A percentile compares a stretch with the other conserved stretches of the same genome.
These are phyloP conservation scores for Ganoderma boninense DNA, from an alignment of 1,284 basidiomycete genomes.

Conservation along the genomic window DNA sequence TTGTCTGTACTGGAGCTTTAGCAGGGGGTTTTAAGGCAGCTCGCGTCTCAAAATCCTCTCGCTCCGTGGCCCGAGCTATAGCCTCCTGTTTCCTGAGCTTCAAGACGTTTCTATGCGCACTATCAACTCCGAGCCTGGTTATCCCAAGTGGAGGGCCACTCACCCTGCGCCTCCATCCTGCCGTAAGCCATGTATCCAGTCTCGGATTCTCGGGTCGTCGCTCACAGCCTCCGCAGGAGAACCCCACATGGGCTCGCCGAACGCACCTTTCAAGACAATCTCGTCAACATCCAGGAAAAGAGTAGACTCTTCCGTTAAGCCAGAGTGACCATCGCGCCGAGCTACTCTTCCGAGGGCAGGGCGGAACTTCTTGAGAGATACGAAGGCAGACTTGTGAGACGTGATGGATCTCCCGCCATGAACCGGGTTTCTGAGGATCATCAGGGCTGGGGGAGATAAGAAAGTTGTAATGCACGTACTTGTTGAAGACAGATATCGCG, in stretches of 20 bases:
- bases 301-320: conserved; percentile 46
- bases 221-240: conserved; percentile 53
- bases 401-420: conserved; percentile 39
- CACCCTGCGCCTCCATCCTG: conserved; percentile 64
- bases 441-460: not conserved
- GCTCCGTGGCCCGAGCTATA: conserved; percentile 17
- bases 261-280: conserved; percentile 49
- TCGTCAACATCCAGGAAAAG: conserved; percentile 58
- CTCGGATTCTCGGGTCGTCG: conserved; percentile 45
- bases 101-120: conserved; percentile 50
- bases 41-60: conserved; percentile 5
- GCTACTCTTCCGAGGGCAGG: conserved; percentile 59
- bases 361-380: conserved; percentile 53
- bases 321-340: conserved; percentile 35
- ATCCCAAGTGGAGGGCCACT: conserved; percentile 9
- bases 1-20: conserved; percentile 15
- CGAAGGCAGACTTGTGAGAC: conserved; percentile 42
- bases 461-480: conserved; percentile 34
- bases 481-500: conserved; percentile 43
- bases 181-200: conserved; percentile 60
- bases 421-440: conserved; percentile 15
- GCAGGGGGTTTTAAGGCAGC: not conserved
- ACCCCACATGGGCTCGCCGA: conserved; percentile 54
- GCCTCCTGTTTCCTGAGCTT: conserved; percentile 48
- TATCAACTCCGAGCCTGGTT: not conserved